A percentile compares a stretch with the other conserved stretches of the same genome.
Evolutionary conservation across 305 asterid genomes (phyloP).

Genomic region (Euphrasia arctica): DNA sequence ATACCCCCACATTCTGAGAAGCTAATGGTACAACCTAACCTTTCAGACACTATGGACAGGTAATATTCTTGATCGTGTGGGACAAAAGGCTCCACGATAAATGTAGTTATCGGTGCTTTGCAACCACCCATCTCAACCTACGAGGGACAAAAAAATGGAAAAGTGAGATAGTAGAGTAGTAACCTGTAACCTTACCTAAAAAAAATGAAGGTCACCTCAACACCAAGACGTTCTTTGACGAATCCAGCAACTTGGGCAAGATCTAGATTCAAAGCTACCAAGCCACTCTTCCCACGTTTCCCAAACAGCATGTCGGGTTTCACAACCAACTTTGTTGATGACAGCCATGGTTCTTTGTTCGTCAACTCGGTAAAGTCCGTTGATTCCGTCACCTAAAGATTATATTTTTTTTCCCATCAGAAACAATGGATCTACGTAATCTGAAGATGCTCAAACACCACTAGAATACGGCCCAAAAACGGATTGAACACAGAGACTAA

Average conservation of each 20-base stretch:
- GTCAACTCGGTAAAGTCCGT: slow-evolving; percentile 70
- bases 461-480: no score
- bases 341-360: slow-evolving; percentile 69
- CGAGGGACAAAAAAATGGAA: slow-evolving; percentile 3
- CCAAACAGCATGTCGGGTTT: slow-evolving; percentile 89
- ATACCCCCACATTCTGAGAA: slow-evolving; percentile 91
- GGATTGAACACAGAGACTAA: no score
- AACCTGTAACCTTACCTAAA: slow-evolving; percentile 18
- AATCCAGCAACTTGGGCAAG: slow-evolving; percentile 73
- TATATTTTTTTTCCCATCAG: no score
- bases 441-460: no score
- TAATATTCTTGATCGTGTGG: slow-evolving; percentile 79
- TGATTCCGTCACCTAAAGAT: slow-evolving; percentile 48
- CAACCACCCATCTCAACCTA: slow-evolving; percentile 91
- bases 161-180: slow-evolving; percentile 25
- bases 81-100: slow-evolving; percentile 78
- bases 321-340: slow-evolving; percentile 74
- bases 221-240: slow-evolving; percentile 77
- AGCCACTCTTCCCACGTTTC: slow-evolving; percentile 83
- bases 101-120: slow-evolving; percentile 80
- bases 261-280: slow-evolving; percentile 71
- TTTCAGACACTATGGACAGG: slow-evolving; percentile 67
- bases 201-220: slow-evolving; percentile 48
- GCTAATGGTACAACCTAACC: slow-evolving; percentile 72
- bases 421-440: no score